A percentile compares a stretch with the other conserved stretches of the same genome.
phyloP scores from a whole-genome alignment of 179 eudicot species.

The Carnegiea gigantea region DNA sequence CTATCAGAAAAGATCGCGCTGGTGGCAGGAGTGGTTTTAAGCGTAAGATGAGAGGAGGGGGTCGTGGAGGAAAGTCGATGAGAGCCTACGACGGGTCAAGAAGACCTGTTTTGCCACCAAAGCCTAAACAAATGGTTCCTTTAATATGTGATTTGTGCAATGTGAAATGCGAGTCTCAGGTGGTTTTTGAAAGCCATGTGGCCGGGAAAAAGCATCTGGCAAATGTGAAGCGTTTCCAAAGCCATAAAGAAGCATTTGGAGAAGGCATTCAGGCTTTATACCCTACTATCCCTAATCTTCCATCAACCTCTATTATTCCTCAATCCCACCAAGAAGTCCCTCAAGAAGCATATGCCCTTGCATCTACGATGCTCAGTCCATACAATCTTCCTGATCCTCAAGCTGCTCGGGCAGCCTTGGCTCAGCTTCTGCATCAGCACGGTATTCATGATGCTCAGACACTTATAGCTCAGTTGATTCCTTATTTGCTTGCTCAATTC shows the following conservation, averaged over 20 bases:
- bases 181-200: constrained; percentile 41
- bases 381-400: constrained; percentile 36
- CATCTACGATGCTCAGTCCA: constrained; percentile 35
- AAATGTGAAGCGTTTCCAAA: constrained; percentile 36
- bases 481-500: constrained; percentile 37
- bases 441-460: constrained; percentile 38
- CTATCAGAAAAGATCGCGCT: constrained; percentile 11
- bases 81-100: constrained; percentile 32
- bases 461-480: constrained; percentile 40
- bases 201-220: constrained; percentile 43
- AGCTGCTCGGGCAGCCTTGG: constrained; percentile 38
- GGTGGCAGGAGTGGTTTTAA: constrained; percentile 36
- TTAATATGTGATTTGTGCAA: constrained; percentile 37
- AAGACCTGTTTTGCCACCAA: constrained; percentile 26
- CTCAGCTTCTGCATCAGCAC: constrained; percentile 38
- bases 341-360: constrained; percentile 27
- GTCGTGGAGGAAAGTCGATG: constrained; percentile 35
- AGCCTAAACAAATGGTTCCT: constrained; percentile 30
- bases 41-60: constrained; percentile 32
- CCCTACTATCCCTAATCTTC: constrained; percentile 34
- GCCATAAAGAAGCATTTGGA: constrained; percentile 34
- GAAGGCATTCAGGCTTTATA: constrained; percentile 31
- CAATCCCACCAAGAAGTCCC: constrained; percentile 25
- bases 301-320: constrained; percentile 19
- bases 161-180: constrained; percentile 45